phyloP scores from a whole-genome alignment of 2,329 filamentous ascomycete species.

The Huntiella omanensis region DNA sequence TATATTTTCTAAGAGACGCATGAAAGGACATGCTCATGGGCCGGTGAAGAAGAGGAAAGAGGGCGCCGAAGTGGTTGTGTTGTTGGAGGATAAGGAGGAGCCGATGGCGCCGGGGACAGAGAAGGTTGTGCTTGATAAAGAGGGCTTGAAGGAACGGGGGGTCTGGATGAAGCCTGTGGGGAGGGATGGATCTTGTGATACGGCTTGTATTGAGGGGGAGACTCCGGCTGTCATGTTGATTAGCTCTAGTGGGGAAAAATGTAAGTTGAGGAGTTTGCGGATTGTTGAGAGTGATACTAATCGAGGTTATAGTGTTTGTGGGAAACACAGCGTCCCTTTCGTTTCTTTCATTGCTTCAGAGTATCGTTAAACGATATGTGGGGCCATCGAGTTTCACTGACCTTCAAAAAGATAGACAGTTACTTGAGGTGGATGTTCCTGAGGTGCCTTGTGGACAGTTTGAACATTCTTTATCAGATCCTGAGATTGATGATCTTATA shows the following conservation, averaged over 20 bases:
- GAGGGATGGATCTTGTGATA: not conserved
- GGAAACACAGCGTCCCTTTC: slow-evolving; percentile 11
- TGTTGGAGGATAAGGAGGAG: not conserved
- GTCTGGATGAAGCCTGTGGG: not conserved
- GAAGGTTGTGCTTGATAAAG: not conserved
- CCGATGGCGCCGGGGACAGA: not conserved
- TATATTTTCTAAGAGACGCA: not conserved
- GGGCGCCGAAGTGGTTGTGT: not conserved
- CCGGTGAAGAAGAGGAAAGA: not conserved
- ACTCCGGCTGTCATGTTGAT: slow-evolving; percentile 8
- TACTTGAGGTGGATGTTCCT: slow-evolving; percentile 9
- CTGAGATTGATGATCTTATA: slow-evolving; percentile 6
- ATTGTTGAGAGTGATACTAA: not conserved
- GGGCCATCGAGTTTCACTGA: slow-evolving; percentile 12
- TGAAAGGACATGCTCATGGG: not conserved
- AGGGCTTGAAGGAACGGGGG: not conserved
- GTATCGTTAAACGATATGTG: slow-evolving; percentile 10
- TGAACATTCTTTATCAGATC: slow-evolving; percentile 1
- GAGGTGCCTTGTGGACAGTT: slow-evolving; percentile 2
- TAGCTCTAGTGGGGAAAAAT: slow-evolving; percentile 9
- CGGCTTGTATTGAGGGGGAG: not conserved
- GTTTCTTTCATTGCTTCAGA: slow-evolving; percentile 11
- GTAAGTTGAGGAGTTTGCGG: not conserved
- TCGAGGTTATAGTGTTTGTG: slow-evolving; percentile 6
- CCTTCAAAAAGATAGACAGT: slow-evolving; percentile 4